A percentile compares a stretch with the other conserved stretches of the same genome.
Conservation (phyloP, 331 rosid species). For the Rosa hybrid region DNA sequence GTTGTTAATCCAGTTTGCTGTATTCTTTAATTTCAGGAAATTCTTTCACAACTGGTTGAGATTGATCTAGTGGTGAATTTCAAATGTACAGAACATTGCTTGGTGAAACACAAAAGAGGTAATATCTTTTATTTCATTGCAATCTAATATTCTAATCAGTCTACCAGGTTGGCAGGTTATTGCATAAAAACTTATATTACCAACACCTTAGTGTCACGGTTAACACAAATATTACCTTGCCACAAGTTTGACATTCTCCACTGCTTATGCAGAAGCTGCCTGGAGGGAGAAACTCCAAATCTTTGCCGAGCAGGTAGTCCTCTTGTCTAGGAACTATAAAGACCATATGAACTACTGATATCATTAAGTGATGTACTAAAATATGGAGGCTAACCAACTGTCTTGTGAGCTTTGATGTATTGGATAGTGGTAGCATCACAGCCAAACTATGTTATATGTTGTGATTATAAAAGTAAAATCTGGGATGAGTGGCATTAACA, state of each 20-base stretch:
- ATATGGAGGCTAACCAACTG: background rate
- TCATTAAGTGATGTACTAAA: background rate
- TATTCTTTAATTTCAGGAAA: background rate
- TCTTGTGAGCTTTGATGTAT: background rate
- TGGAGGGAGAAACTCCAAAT: conserved; percentile 17
- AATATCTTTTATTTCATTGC: background rate
- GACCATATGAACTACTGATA: background rate
- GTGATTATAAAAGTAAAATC: background rate
- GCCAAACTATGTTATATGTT: background rate
- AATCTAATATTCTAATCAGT: background rate
- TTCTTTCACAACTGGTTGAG: conserved; percentile 9
- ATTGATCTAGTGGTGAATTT: conserved; percentile 18
- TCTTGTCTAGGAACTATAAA: background rate
- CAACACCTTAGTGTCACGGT: background rate
- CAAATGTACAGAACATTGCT: conserved; percentile 12
- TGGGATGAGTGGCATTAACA: no score
- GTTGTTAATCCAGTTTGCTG: background rate
- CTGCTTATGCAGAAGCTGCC: conserved; percentile 16
- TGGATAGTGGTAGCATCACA: background rate
- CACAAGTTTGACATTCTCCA: background rate
- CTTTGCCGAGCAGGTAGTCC: conserved; percentile 23
- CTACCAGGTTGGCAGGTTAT: background rate
- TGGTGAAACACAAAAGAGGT: conserved; percentile 3
- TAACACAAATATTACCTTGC: background rate
- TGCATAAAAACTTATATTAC: no score